These are phyloP conservation scores for Sordariomycetes sp. DNA, from an alignment of 2,329 filamentous ascomycete species.

Conservation along the genomic window DNA sequence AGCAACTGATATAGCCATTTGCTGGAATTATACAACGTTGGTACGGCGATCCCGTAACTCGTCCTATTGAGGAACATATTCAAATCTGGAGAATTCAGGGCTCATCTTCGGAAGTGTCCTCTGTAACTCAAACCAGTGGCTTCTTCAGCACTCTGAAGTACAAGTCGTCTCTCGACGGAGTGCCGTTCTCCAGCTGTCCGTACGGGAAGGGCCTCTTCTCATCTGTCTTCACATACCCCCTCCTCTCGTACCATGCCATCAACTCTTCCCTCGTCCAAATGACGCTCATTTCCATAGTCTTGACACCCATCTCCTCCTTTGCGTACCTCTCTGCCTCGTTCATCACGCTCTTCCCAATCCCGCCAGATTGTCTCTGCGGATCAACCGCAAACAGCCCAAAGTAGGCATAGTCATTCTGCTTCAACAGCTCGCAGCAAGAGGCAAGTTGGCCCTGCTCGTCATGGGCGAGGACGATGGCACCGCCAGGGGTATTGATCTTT, in stretches of 20 bases:
- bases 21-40: too few species aligned
- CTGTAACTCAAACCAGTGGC: too few species aligned
- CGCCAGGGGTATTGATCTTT: conserved; percentile 29
- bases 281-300: conserved; percentile 32
- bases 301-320: conserved; percentile 18
- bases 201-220: conserved; percentile 33
- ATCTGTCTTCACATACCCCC: conserved; percentile 30
- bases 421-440: conserved; percentile 34
- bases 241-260: conserved; percentile 33
- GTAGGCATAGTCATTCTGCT: conserved; percentile 21
- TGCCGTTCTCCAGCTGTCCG: conserved; percentile 21
- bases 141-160: conserved; percentile 32
- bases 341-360: conserved; percentile 31
- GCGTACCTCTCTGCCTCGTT: conserved; percentile 29
- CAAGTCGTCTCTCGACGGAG: conserved; percentile 30
- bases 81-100: too few species aligned
- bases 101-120: too few species aligned
- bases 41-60: too few species aligned
- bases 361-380: conserved; percentile 29
- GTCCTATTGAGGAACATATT: too few species aligned
- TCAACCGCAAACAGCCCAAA: conserved; percentile 41
- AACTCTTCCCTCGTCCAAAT: conserved; percentile 32
- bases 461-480: conserved; percentile 26
- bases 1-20: too few species aligned
- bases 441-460: conserved; percentile 18